Conservation (phyloP, 805 yeast species). For the Pichia nanzhaoensis region DNA sequence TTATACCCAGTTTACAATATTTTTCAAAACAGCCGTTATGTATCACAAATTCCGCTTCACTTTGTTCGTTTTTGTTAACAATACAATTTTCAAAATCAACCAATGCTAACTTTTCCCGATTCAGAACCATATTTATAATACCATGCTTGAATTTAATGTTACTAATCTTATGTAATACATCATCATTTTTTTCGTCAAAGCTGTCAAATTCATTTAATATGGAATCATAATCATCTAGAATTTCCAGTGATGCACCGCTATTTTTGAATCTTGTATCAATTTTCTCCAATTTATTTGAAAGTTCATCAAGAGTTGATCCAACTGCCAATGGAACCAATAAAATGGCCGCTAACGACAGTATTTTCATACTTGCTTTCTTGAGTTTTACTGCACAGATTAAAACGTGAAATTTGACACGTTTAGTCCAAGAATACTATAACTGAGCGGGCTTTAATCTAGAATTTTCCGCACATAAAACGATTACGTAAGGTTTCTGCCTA, state of each 20-base stretch:
- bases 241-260: slow-evolving; percentile 25
- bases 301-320: neutral
- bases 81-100: slow-evolving; percentile 42
- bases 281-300: slow-evolving; percentile 4
- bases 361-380: neutral
- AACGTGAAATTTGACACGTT: too few relatives aligned
- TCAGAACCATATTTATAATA: slow-evolving; percentile 49
- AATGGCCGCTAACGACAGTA: neutral
- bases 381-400: too few relatives aligned
- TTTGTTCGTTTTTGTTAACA: slow-evolving; percentile 26
- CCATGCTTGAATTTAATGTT: slow-evolving; percentile 55
- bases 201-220: slow-evolving; percentile 6
- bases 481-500: too few relatives aligned
- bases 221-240: slow-evolving; percentile 22
- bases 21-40: slow-evolving; percentile 41
- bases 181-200: neutral
- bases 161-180: slow-evolving; percentile 23
- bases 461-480: too few relatives aligned
- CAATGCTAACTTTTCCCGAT: slow-evolving; percentile 47
- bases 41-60: slow-evolving; percentile 23
- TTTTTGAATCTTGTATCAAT: slow-evolving; percentile 16
- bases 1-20: slow-evolving; percentile 42
- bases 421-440: too few relatives aligned
- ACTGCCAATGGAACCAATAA: neutral
- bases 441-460: too few relatives aligned